Base-by-base conservation (phyloP, 2,329 filamentous ascomycete species). In the Bipolaris bicolor region DNA sequence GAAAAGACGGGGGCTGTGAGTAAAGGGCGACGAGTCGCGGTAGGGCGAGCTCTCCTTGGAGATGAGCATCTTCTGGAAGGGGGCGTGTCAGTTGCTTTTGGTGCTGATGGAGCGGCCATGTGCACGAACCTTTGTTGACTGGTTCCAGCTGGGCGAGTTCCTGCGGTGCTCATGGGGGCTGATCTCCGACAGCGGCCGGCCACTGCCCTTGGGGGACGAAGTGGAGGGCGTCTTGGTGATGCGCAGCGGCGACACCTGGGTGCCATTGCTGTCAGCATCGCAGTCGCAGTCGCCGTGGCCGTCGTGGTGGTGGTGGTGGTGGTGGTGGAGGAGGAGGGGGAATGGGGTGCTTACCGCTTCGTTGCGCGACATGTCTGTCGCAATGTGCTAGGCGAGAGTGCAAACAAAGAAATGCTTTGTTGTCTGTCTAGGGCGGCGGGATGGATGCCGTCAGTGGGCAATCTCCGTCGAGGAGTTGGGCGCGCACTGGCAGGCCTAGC, bases 91-190 rank as follows among this genome's bases (percentile, higher is more conserved):
- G 69, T 61, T 51, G 52, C 45, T 45, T 49, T 47, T 54, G 41
- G 39, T n/a, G 39, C n/a, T 29, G 55, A 59, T 55, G 57, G 58
- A 62, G 62, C 46, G 22, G 44, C 33, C 40, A 34, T 15, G 45
- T 44, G 34, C 20, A 54, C 50, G 53, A 82, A 93, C 90, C 85
- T 90, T 92, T 57, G 81, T 83, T 60, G 80, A 77, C 76, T 93
- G 90, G 70, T 90, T 92, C 86, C 89, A 96, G 81, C 90, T 96
- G 51, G 93, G 92, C 49, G 93, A 97, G 81, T 98, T 98, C 70
- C 93, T 86, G 74, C 94, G 87, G 77, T 88, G 89, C 78, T 93
- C 91, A 61, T 90, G 90, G 50, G 90, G 90, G 67, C 90, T 91
- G 72, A 99, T 88, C 81, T 99, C 95, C 61, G 92, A 90, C 64